Base-by-base conservation (phyloP, 768 basidiomycete genomes). In the Russula emetica region DNA sequence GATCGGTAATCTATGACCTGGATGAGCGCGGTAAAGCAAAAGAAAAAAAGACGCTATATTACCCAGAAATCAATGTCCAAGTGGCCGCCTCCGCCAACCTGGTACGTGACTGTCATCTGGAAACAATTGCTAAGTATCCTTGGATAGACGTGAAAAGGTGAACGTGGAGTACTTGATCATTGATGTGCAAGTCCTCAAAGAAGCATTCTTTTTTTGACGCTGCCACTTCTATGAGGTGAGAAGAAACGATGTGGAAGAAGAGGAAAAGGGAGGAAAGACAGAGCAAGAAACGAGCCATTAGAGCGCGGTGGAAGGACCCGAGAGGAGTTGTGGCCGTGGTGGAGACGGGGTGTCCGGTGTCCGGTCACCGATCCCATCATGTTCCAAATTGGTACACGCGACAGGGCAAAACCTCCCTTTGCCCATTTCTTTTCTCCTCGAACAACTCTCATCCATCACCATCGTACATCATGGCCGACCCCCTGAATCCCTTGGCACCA, bases 41-140 rank as follows among this genome's bases (percentile, higher is more conserved):
- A 6, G n/a, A 36, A 36, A 47, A 26, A 8, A 4, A 24, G 10
- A 34, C 24, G 36, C 13, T 30, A 72, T 76, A 13, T 71, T 67
- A 96, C 94, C 90, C 88, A 96, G 73, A 98, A 98, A 76, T 99
- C 96, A 64, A 99, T 92, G 76, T 99, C 97, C 55, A 98, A 76
- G 73, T 98, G 92, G 1, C 97, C 96, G 28, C 97, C 97, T 50
- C 92, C 94, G 58, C 93, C 95, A 8, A 98, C 97, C 81, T 99
- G 97, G 74, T 98, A 99, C 44, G 96, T 97, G 55, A 99, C 91
- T 28, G 96, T 96, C 97, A 99, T 98, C 95, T 98, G 58, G 47
- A 8, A 47, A 54, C 10, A 53, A 24, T 18, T 26, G 18, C 20
- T 36, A 30, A 18, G 55, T 20, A 28, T 5, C 51, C 44, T 45